Base-by-base conservation (phyloP, 2,329 filamentous ascomycete genomes). In the Ceratocystiopsis brevicomis region DNA sequence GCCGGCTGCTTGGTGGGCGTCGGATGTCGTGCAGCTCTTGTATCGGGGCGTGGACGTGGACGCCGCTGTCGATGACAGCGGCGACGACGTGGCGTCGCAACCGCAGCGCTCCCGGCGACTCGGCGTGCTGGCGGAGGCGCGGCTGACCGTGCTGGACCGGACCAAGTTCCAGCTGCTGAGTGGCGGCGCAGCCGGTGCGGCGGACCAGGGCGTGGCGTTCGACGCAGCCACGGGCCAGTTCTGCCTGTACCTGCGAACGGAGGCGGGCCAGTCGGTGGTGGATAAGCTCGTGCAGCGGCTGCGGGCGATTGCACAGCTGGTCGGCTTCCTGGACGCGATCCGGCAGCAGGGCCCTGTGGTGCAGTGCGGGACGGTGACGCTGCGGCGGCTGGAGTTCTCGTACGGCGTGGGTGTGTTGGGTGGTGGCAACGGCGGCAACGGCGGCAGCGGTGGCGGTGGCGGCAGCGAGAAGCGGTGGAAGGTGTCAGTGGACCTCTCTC, bases 301-400 rank as follows among this genome's bases (percentile, higher is more conserved):
- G 39, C 69, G 73, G 50, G 71, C 76, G 13, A 71, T 90, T 45
- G 74, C 81, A 52, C 72, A 78, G 17, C 66, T 90, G 25, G 76
- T 84, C 36, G 69, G 71, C 38, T 83, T 82, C 52, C 65, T 85
- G 21, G 69, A 76, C 38, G 74, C 78, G 1, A 70, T 87, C 48
- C 64, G 73, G 44, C 62, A 65, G 48, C 65, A 71, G 50, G 62
- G 64, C 39, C 65, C 65, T 15, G 65, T 68, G 42, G 68, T 81
- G 34, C 62, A 63, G 38, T 70, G 71, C 54, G 68, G 77, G 50
- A 62, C 68, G 37, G 66, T 79, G 44, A 74, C 71, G 15, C 63
- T 88, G 44, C 64, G 65, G 50, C 65, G 71, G 48, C 68, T 90
- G 6, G 62, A 69, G 3, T 85, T 90, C 56, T 71, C 66, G n/a